Conservation (phyloP, 75 land plant species). For the Azolla pinnata region DNA sequence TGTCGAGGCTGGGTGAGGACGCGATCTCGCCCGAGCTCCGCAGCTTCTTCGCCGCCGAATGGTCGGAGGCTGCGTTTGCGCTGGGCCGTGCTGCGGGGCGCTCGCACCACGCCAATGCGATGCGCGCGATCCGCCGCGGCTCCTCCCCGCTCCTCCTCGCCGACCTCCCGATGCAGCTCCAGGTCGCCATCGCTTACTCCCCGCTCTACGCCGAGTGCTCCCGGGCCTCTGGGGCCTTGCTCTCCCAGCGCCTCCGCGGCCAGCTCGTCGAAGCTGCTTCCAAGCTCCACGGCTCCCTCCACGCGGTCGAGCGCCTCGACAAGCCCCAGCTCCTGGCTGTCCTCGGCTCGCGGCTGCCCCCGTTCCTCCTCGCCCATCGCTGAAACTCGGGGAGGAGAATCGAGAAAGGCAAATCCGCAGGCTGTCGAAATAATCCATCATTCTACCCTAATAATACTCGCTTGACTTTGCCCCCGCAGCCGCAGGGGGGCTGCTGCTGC, state of each 20-base stretch:
- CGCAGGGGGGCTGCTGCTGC: too few species aligned
- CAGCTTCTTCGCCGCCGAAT: constrained; percentile 53
- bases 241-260: constrained; percentile 73
- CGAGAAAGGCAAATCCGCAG: too few species aligned
- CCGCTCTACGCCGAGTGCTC: constrained; percentile 64
- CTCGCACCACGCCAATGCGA: constrained; percentile 51
- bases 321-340: too few species aligned
- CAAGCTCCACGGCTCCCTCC: constrained; percentile 32
- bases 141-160: constrained; percentile 47
- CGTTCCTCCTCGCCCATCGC: too few species aligned
- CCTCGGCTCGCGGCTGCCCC: too few species aligned
- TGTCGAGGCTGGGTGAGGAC: constrained; percentile 68
- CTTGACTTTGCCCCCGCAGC: too few species aligned
- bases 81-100: constrained; percentile 46
- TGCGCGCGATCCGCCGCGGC: constrained; percentile 54
- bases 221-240: constrained; percentile 40
- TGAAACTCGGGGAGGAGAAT: too few species aligned
- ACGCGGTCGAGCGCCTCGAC: constrained; percentile 17
- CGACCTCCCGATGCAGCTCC: constrained; percentile 54
- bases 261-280: constrained; percentile 72
- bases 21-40: constrained; percentile 54
- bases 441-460: too few species aligned
- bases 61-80: constrained; percentile 76
- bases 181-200: constrained; percentile 15
- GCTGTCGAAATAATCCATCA: too few species aligned